These are phyloP conservation scores for Colletotrichum viniferum DNA, from an alignment of 2,329 filamentous ascomycete species.

Conservation along the genomic window DNA sequence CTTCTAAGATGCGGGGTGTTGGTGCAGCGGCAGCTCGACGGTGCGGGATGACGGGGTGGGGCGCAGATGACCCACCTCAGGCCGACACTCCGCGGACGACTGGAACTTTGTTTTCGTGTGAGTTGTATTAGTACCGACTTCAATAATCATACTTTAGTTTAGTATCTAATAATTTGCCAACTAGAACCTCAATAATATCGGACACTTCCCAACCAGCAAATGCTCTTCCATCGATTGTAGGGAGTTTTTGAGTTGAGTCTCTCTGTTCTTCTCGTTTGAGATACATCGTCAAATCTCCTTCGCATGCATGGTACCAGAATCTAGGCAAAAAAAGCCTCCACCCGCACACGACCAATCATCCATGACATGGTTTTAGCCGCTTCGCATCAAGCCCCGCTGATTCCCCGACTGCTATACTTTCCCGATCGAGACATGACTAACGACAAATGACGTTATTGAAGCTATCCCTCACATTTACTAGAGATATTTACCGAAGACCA, in stretches of 20 bases:
- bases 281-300: background rate
- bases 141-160: background rate
- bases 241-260: too few species aligned
- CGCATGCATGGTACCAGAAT: too few species aligned
- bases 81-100: background rate
- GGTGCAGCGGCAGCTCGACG: background rate
- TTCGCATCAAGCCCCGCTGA: background rate
- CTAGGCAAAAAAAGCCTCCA: background rate
- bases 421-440: background rate
- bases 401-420: background rate
- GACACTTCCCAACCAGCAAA: too few species aligned
- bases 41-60: background rate
- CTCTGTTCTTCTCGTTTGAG: background rate
- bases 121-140: background rate
- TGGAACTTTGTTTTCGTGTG: background rate
- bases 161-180: too few species aligned
- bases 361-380: background rate
- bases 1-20: background rate
- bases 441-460: background rate
- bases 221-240: too few species aligned
- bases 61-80: background rate
- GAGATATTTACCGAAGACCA: background rate
- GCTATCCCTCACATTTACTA: background rate
- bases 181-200: too few species aligned
- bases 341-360: background rate